Conservation (phyloP, 2,329 filamentous ascomycete species). For the Truncatella angustata region DNA sequence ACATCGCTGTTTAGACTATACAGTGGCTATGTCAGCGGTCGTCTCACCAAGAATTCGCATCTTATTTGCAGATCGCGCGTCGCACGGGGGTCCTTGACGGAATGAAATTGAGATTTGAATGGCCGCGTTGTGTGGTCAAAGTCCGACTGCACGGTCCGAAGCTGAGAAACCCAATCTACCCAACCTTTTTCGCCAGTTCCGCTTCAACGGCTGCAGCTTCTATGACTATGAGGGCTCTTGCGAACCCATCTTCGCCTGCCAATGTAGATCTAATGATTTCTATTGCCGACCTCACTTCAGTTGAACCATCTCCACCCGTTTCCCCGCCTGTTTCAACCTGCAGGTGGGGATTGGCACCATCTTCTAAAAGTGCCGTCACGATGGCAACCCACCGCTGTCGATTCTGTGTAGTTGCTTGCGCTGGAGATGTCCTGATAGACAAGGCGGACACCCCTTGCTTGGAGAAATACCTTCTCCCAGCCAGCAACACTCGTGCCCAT, state of each 20-base stretch:
- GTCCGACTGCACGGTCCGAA: too few relatives aligned
- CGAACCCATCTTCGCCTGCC: slow-evolving; percentile 7
- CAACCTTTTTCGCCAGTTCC: background rate
- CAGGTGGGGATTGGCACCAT: slow-evolving; percentile 5
- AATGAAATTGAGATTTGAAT: too few relatives aligned
- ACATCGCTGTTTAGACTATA: background rate
- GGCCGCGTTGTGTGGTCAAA: too few relatives aligned
- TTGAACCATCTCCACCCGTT: background rate
- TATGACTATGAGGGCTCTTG: slow-evolving; percentile 5
- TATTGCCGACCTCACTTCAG: slow-evolving; percentile 4
- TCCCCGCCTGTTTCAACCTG: slow-evolving; percentile 1
- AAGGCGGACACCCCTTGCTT: background rate
- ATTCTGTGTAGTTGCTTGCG: background rate
- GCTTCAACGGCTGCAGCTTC: slow-evolving; percentile 3
- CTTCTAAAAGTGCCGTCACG: background rate
- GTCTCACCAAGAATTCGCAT: background rate
- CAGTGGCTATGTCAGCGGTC: background rate
- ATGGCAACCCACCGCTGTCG: slow-evolving; percentile 6
- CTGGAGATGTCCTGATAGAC: background rate
- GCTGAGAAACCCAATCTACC: too few relatives aligned
- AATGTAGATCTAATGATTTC: slow-evolving; percentile 5
- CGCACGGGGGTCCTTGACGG: too few relatives aligned
- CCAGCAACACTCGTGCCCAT: background rate
- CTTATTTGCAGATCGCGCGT: too few relatives aligned
- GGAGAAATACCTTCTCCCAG: slow-evolving; percentile 3